Conservation (phyloP, 345 rosid species). For the Lumnitzera littorea region DNA sequence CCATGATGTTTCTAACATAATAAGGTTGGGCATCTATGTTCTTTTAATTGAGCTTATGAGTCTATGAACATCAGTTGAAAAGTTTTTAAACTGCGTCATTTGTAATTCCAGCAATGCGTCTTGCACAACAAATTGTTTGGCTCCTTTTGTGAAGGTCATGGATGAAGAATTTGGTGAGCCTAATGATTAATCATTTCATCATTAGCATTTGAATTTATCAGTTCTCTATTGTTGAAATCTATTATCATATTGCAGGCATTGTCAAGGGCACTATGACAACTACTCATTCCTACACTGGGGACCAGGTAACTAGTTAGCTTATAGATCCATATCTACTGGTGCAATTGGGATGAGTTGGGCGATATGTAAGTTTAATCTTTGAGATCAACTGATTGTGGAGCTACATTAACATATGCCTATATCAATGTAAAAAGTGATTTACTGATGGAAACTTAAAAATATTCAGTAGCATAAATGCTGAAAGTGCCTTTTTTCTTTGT, state of each 20-base stretch:
- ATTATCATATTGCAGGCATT: conserved; percentile 46
- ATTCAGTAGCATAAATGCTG: neutral
- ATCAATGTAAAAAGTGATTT: no score
- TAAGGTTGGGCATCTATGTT: conserved; percentile 41
- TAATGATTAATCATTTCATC: neutral
- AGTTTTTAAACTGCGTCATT: no score
- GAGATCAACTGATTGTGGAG: no score
- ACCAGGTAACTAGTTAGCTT: conserved; percentile 49
- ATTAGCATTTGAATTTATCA: neutral
- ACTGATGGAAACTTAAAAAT: no score
- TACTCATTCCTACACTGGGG: conserved; percentile 97
- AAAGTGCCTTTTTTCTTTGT: neutral
- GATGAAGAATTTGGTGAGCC: conserved; percentile 86
- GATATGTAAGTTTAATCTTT: no score
- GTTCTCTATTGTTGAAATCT: neutral
- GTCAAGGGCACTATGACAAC: conserved; percentile 99
- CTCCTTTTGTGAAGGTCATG: conserved; percentile 83
- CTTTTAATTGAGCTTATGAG: neutral
- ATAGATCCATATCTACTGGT: no score
- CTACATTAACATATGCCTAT: no score
- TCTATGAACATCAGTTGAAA: no score
- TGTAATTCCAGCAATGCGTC: conserved; percentile 76
- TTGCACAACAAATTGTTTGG: conserved; percentile 96
- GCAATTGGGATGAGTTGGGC: no score
- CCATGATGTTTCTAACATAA: conserved; percentile 71